Percentiles rank a stretch among this genome's conserved stretches.
These are phyloP conservation scores for Ophiocordyceps unilateralis DNA, from an alignment of 2,329 filamentous ascomycete species.

Conservation along the genomic window DNA sequence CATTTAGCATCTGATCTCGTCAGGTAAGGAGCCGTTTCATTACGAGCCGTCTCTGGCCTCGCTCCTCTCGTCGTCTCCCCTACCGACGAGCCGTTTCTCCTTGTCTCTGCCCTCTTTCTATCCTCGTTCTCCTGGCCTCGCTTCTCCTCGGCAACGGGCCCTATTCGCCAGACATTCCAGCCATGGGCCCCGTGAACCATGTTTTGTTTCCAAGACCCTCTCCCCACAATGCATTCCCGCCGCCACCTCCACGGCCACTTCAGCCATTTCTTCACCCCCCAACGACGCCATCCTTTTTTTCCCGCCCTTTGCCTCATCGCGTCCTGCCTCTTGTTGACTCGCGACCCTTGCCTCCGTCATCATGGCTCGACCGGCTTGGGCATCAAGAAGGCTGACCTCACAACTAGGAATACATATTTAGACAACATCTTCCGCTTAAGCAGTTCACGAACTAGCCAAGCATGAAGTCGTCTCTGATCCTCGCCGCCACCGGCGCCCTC, in stretches of 20 bases:
- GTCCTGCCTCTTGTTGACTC: too few species aligned
- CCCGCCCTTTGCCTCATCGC: too few species aligned
- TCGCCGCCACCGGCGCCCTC: constrained; percentile 27
- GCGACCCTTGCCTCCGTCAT: too few species aligned
- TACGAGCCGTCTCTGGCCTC: too few species aligned
- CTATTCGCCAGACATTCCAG: neutral
- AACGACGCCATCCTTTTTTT: too few species aligned
- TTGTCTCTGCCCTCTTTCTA: neutral
- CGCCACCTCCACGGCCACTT: neutral
- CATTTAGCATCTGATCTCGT: too few species aligned
- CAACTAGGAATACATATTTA: neutral
- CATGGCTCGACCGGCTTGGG: neutral
- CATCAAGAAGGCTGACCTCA: neutral
- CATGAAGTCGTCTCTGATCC: constrained; percentile 32
- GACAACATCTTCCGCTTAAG: neutral
- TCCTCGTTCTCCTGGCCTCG: too few species aligned
- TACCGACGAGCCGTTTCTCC: neutral
- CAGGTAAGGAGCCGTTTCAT: too few species aligned
- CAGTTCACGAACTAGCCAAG: constrained; percentile 8
- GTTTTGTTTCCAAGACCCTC: neutral
- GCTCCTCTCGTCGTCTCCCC: neutral
- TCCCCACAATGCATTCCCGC: neutral
- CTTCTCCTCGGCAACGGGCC: neutral
- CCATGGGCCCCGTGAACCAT: neutral
- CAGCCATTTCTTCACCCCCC: neutral